Conservation (phyloP, 805 yeast species). For the Yamadazyma phyllophila region DNA sequence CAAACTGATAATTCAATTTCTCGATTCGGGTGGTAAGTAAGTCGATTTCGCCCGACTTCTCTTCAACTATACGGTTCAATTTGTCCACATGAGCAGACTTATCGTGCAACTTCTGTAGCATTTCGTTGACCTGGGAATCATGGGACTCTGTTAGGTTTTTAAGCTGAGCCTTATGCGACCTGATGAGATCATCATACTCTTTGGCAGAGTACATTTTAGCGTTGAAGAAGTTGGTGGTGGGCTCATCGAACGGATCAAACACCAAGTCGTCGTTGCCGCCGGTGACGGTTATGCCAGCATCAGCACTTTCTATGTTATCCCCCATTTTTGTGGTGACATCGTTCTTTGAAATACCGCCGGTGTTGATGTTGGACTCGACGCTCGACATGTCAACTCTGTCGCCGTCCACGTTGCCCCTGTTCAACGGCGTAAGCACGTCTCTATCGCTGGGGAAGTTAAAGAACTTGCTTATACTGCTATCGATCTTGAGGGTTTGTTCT, state of each 20-base stretch:
- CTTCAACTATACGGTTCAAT: neutral
- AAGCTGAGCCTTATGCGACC: neutral
- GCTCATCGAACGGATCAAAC: conserved; percentile 6
- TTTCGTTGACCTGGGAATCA: neutral
- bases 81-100: neutral
- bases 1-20: conserved; percentile 6
- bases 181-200: conserved; percentile 5
- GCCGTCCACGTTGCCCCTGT: neutral
- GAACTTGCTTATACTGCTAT: conserved; percentile 7
- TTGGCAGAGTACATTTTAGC: conserved; percentile 8
- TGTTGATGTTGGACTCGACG: neutral
- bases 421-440: conserved; percentile 1
- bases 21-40: conserved; percentile 2
- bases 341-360: neutral
- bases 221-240: conserved; percentile 8
- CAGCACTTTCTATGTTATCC: neutral
- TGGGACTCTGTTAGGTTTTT: conserved; percentile 1
- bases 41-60: neutral
- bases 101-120: neutral
- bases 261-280: neutral
- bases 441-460: conserved; percentile 6
- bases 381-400: neutral
- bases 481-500: conserved; percentile 2
- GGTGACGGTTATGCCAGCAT: neutral
- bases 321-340: neutral